These are phyloP conservation scores for Cytospora schulzeri DNA, from an alignment of 2,329 filamentous ascomycete species.

Conservation along the genomic window DNA sequence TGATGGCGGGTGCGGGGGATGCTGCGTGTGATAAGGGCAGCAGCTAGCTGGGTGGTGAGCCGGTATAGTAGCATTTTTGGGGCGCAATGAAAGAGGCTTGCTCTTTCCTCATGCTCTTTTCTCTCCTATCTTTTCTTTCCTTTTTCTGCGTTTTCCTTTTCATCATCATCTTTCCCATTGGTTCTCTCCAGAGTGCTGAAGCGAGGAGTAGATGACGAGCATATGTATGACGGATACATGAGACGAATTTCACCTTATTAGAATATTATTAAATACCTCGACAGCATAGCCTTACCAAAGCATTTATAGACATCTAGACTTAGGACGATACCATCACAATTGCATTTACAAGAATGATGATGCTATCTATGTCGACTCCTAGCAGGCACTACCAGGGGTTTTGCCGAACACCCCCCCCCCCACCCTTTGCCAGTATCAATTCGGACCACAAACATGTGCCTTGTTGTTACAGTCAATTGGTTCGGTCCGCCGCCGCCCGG, in stretches of 20 bases:
- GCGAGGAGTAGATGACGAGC: background rate
- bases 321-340: background rate
- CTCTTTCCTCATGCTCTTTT: background rate
- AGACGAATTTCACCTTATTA: background rate
- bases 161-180: background rate
- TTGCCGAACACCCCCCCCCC: too few species aligned
- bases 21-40: background rate
- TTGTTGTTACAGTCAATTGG: too few species aligned
- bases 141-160: background rate
- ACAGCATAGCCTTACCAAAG: background rate
- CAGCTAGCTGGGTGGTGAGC: background rate
- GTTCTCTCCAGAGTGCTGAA: background rate
- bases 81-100: background rate
- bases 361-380: too few species aligned
- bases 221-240: background rate
- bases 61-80: background rate
- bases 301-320: background rate
- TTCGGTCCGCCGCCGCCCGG: too few species aligned
- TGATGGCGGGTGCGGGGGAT: constrained; percentile 20
- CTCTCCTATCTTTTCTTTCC: background rate
- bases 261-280: background rate
- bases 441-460: too few species aligned
- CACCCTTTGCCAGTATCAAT: too few species aligned
- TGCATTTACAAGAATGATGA: background rate
- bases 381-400: too few species aligned